Evolutionary conservation across 108 stramenopile genomes (phyloP), one percentile per base, ranked within the genome.

Genomic region (Fistulifera solaris): DNA sequence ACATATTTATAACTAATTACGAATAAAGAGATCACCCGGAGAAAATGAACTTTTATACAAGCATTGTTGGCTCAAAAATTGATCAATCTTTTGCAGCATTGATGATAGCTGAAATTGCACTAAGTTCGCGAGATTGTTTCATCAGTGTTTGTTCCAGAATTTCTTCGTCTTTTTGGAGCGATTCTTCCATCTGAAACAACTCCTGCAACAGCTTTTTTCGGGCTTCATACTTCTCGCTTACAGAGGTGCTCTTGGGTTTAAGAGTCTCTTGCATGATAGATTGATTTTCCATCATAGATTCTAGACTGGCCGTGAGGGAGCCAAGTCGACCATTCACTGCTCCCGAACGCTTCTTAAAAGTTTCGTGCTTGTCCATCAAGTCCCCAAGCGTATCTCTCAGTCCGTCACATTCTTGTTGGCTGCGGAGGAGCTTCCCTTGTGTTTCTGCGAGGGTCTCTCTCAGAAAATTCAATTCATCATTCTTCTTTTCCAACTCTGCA

Each of bases 281-380:
- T 49, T 78, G 77, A 27, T 73, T 65, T 16, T 73, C 65, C 68
- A 78, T 72, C 68, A 78, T 69, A 8, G 54, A 38, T 21, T 67
- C 55, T 1, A 78, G 63, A 49, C 63, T 66, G 5, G 62, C 67
- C 42, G 68, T 56, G 48, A 78, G 52, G 15, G 67, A 68, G 15
- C 62, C 68, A 38, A 78, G 53, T 21, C 77, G 71, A 48, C 64
- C 75, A 48, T 54, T 66, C 60, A 76, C 27, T 24, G 54, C 63
- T 7, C 54, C 58, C 12, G 62, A 58, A 46, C 63, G 61, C 48
- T 52, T 65, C 54, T 67, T 71, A 48, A 62, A 60, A 18, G 31
- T 25, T 12, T 73, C 72, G 48, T 69, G 70, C 40, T 73, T 47
- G 24, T 70, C 77, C 28, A 73, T 67, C 43, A 78, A 45, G 25